Base-by-base conservation (phyloP, 345 rosid species). In the Hibiscus tridactylites region DNA sequence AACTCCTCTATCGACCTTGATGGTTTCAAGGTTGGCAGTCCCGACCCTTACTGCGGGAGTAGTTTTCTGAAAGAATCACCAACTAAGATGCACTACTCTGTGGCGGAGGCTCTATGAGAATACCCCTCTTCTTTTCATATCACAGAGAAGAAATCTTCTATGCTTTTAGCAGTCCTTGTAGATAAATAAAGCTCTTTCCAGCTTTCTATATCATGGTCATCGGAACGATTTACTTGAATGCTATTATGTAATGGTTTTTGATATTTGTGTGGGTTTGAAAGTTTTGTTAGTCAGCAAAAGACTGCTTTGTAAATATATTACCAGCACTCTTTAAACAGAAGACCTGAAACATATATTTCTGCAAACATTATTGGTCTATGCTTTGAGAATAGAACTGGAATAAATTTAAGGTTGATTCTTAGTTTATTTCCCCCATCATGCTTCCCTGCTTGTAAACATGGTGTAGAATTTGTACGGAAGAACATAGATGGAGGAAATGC, bases 1-100 rank as follows among this genome's bases (percentile, higher is more conserved):
- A 56, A 47, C 58, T 39, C 68, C 17, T 29, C 68, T 0, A 79
- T 74, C 70, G 76, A 58, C 16, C 57, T 58, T 39, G 82, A 68
- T 8, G 81, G 68, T 66, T 81, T 76, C 24, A 76, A 73, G 0
- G 74, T 83, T 47, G 82, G 81, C 9, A 69, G 84, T 53, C 84
- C 87, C 6, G 91, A 90, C 52, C 77, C 87, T 74, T 81, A 75
- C 63, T 77, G 92, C 70, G 86, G 93, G 70, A 79, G 90, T 76
- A 83, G 84, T 78, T 83, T 91, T 86, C 81, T 90, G 5, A 85
- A 81, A 13, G 61, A 73, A 16, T 80, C 94, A 0, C 71, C 75
- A 7, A 31, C 81, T n/a, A 73, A 73, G 77, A 73, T 83, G 73
- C 88, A 84, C 78, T 85, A 75, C 80, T 74, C 87, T 2, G 85